phyloP scores from a whole-genome alignment of 805 yeast genomes.

The Lipomyces chichibuensis region DNA sequence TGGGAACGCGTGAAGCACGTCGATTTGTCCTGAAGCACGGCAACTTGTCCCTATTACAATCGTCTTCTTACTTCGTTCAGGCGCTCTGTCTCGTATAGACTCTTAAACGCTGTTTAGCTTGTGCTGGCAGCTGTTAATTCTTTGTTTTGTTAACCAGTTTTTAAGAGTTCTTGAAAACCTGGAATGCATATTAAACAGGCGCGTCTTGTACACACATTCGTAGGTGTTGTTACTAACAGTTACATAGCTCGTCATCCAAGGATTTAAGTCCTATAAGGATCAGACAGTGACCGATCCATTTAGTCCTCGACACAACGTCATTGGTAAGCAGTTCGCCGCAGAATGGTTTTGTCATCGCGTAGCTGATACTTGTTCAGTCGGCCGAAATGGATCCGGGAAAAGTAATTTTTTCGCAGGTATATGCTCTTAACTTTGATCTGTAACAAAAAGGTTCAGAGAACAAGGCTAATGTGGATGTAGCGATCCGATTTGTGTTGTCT shows the following conservation, averaged over 20 bases:
- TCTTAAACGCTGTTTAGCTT: neutral
- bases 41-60: neutral
- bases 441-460: neutral
- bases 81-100: neutral
- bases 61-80: neutral
- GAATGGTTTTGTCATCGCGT: slow-evolving; percentile 1
- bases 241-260: slow-evolving; percentile 69
- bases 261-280: slow-evolving; percentile 89
- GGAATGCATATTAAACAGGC: slow-evolving; percentile 33
- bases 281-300: slow-evolving; percentile 75
- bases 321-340: slow-evolving; percentile 46
- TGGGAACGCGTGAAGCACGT: neutral
- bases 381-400: slow-evolving; percentile 96
- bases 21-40: too few relatives aligned
- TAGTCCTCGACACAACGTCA: slow-evolving; percentile 82
- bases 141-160: neutral
- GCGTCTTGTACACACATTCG: neutral
- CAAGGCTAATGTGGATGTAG: slow-evolving; percentile 42
- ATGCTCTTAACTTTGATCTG: neutral
- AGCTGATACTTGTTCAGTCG: slow-evolving; percentile 48
- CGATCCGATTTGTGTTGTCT: slow-evolving; percentile 86
- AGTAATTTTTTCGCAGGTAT: slow-evolving; percentile 79
- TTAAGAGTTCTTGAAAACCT: neutral
- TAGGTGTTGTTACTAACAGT: neutral
- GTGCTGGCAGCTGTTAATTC: neutral